A percentile compares a stretch with the other conserved stretches of the same genome.
Conservation (phyloP, 2,329 filamentous ascomycete species). For the Macrophomina phaseolina region DNA sequence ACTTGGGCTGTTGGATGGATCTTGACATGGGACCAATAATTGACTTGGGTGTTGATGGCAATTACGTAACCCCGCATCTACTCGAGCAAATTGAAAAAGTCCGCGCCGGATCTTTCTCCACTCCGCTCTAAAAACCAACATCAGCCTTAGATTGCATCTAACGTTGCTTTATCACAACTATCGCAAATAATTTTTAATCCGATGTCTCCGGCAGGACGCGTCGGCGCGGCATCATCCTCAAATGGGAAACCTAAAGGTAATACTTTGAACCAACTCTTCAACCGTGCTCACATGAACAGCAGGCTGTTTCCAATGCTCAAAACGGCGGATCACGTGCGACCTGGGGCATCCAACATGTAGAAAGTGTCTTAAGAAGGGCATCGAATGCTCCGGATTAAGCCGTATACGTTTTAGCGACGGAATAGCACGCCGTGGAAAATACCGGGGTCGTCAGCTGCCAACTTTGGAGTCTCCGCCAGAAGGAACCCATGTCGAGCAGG, state of each 20-base stretch:
- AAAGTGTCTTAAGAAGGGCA: constrained; percentile 47
- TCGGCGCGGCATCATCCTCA: background rate
- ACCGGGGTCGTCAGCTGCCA: constrained; percentile 32
- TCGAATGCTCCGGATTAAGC: constrained; percentile 48
- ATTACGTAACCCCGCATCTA: constrained; percentile 11
- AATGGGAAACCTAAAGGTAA: constrained; percentile 1
- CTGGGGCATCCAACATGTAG: constrained; percentile 46
- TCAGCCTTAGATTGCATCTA: too few relatives aligned
- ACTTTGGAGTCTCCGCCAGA: constrained; percentile 7
- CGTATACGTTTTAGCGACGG: constrained; percentile 46
- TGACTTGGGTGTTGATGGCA: background rate
- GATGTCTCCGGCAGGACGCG: background rate
- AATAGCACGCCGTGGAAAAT: constrained; percentile 34
- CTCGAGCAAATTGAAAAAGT: background rate
- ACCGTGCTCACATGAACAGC: background rate
- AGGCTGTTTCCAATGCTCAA: constrained; percentile 48
- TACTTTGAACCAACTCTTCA: background rate
- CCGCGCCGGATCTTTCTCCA: background rate
- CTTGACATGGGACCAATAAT: background rate
- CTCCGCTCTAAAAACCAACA: background rate
- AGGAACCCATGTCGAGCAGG: background rate
- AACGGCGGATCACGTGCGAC: constrained; percentile 49
- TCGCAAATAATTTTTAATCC: too few relatives aligned
- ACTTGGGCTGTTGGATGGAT: too few relatives aligned
- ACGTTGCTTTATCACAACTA: too few relatives aligned